Percentiles rank a stretch among this genome's conserved stretches.
Evolutionary conservation across 352 stramenopile genomes (phyloP).

Genomic region (Pythium monospermum): DNA sequence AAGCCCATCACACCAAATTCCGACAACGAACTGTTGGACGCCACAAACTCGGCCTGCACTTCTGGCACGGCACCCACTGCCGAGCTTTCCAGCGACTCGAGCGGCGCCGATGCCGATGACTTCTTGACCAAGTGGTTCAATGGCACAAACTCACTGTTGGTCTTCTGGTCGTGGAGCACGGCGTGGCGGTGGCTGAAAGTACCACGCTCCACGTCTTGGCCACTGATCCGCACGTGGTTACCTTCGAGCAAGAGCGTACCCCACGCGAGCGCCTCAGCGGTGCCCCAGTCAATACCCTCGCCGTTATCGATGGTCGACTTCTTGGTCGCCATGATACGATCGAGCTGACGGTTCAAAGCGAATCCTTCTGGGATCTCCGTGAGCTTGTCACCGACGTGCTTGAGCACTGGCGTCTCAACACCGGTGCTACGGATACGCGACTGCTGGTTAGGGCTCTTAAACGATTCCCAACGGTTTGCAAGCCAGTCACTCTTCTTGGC

Average conservation of each 20-base stretch:
- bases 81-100: slow-evolving; percentile 61
- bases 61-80: slow-evolving; percentile 33
- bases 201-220: slow-evolving; percentile 86
- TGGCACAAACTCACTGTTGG: slow-evolving; percentile 85
- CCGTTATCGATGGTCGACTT: slow-evolving; percentile 69
- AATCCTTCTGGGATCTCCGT: slow-evolving; percentile 80
- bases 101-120: slow-evolving; percentile 92
- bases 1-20: slow-evolving; percentile 84
- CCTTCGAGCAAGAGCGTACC: slow-evolving; percentile 80
- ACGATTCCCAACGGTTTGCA: slow-evolving; percentile 92
- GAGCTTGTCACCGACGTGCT: slow-evolving; percentile 85
- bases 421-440: slow-evolving; percentile 90
- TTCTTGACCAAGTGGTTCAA: slow-evolving; percentile 80
- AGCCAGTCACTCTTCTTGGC: slow-evolving; percentile 94
- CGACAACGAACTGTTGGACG: slow-evolving; percentile 70
- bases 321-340: slow-evolving; percentile 80
- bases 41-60: slow-evolving; percentile 39
- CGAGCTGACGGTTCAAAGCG: slow-evolving; percentile 76
- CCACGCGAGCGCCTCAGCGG: slow-evolving; percentile 83
- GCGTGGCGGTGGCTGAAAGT: slow-evolving; percentile 89
- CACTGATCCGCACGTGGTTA: slow-evolving; percentile 78
- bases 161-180: slow-evolving; percentile 90
- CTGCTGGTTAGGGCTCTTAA: slow-evolving; percentile 95
- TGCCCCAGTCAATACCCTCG: slow-evolving; percentile 83
- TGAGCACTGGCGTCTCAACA: slow-evolving; percentile 89